A percentile compares a stretch with the other conserved stretches of the same genome.
phyloP scores from a whole-genome alignment of 192 early-diverging fungal genomes.

The Coemansia sp. region DNA sequence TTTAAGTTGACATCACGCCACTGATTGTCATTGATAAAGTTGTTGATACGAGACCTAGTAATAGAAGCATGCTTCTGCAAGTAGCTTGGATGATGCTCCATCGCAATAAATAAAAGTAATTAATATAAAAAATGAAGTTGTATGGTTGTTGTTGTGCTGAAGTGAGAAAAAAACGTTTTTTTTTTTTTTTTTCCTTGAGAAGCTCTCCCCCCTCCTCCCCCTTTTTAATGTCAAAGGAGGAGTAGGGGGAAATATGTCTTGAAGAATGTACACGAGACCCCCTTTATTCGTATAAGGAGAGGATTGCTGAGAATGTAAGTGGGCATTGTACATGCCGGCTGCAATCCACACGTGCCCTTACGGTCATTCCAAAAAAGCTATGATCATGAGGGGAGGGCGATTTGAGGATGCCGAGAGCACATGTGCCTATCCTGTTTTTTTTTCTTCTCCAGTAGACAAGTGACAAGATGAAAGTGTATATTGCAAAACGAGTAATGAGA shows the following conservation, averaged over 20 bases:
- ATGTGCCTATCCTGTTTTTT: not conserved
- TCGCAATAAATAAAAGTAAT: not conserved
- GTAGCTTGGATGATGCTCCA: conserved; percentile 44
- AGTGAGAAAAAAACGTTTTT: conserved; percentile 1
- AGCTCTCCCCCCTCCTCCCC: not conserved
- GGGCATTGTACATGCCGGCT: not conserved
- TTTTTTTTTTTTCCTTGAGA: too few species aligned
- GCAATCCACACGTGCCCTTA: conserved; percentile 1
- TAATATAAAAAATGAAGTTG: not conserved
- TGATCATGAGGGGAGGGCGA: not conserved
- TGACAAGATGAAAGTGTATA: not conserved
- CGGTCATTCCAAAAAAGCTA: not conserved
- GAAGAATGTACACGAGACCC: not conserved
- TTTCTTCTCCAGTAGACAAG: not conserved
- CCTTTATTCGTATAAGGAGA: not conserved
- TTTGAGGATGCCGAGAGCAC: not conserved
- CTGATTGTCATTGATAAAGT: conserved; percentile 68
- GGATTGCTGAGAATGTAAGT: not conserved
- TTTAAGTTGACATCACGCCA: conserved; percentile 74
- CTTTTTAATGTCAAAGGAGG: not conserved
- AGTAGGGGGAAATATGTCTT: not conserved
- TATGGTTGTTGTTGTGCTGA: not conserved
- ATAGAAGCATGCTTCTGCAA: conserved; percentile 72
- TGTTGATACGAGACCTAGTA: conserved; percentile 74
- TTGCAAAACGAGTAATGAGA: not conserved